These are phyloP conservation scores for Biancaea sappan DNA, from an alignment of 306 rosid genomes.

Conservation along the genomic window DNA sequence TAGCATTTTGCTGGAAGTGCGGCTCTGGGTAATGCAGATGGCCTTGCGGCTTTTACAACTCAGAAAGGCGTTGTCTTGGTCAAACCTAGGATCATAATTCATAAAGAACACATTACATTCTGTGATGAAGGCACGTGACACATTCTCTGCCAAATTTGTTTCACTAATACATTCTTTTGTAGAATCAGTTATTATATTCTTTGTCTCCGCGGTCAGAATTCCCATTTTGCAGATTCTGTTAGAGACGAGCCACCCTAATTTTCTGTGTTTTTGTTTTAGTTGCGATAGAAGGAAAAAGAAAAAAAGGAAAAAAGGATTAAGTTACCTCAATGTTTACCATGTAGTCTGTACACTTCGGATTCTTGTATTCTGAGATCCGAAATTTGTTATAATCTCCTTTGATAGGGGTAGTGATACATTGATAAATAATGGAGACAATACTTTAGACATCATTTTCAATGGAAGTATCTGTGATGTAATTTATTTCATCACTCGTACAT, in stretches of 20 bases:
- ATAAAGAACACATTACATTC: not conserved
- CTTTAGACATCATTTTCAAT: not conserved
- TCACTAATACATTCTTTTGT: constrained; percentile 21
- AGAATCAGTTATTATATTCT: constrained; percentile 48
- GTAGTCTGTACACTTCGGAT: not conserved
- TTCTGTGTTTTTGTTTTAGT: not conserved
- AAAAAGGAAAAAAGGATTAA: constrained; percentile 12
- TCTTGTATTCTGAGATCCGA: constrained; percentile 12
- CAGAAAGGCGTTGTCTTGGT: constrained; percentile 55
- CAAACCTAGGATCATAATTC: constrained; percentile 34
- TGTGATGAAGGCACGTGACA: too few relatives aligned
- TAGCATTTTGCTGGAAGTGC: constrained; percentile 61
- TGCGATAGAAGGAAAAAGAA: too few relatives aligned
- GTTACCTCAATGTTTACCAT: constrained; percentile 14
- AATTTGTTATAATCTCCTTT: constrained; percentile 38
- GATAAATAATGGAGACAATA: constrained; percentile 12
- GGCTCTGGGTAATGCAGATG: constrained; percentile 71
- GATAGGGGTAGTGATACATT: constrained; percentile 22
- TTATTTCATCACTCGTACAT: not conserved
- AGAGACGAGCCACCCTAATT: too few relatives aligned
- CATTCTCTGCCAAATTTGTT: constrained; percentile 24
- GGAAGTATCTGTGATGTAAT: constrained; percentile 15
- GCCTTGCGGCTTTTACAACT: constrained; percentile 76
- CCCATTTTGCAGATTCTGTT: constrained; percentile 26
- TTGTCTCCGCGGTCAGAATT: constrained; percentile 47